Conservation (phyloP, 106 monocot species). For the Dendrobium chrysotoxum region DNA sequence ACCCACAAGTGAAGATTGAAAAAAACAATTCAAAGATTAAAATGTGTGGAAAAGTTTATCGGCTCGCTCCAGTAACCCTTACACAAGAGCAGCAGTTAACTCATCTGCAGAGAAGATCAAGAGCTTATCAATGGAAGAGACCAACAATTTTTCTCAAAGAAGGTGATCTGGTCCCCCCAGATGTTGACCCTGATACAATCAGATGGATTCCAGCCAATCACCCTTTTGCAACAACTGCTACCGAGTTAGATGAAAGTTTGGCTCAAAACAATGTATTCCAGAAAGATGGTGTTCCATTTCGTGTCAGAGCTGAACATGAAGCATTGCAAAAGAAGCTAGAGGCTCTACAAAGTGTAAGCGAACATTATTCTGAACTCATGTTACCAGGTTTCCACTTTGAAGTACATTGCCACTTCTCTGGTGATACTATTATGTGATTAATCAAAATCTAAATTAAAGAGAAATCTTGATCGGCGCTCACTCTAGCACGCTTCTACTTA, state of each 20-base stretch:
- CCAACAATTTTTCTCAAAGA: slow-evolving; percentile 90
- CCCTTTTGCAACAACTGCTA: slow-evolving; percentile 78
- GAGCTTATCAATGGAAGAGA: slow-evolving; percentile 84
- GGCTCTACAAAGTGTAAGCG: slow-evolving; percentile 53
- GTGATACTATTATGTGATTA: not conserved
- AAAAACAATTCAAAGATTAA: slow-evolving; percentile 54
- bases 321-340: slow-evolving; percentile 82
- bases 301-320: slow-evolving; percentile 88
- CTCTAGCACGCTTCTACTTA: no score
- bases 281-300: slow-evolving; percentile 79
- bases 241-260: slow-evolving; percentile 69
- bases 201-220: slow-evolving; percentile 93
- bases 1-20: slow-evolving; percentile 71
- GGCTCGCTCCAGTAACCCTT: slow-evolving; percentile 70
- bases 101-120: slow-evolving; percentile 79
- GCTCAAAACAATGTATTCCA: slow-evolving; percentile 79
- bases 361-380: not conserved
- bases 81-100: slow-evolving; percentile 65
- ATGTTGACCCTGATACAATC: slow-evolving; percentile 81
- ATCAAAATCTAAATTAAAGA: not conserved
- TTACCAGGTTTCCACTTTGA: not conserved
- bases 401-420: not conserved
- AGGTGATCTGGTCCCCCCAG: slow-evolving; percentile 73
- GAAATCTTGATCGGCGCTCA: no score
- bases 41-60: slow-evolving; percentile 90